A percentile compares a stretch with the other conserved stretches of the same genome.
These are phyloP conservation scores for Fulvia fulva DNA, from an alignment of 2,329 filamentous ascomycete genomes.

Conservation along the genomic window DNA sequence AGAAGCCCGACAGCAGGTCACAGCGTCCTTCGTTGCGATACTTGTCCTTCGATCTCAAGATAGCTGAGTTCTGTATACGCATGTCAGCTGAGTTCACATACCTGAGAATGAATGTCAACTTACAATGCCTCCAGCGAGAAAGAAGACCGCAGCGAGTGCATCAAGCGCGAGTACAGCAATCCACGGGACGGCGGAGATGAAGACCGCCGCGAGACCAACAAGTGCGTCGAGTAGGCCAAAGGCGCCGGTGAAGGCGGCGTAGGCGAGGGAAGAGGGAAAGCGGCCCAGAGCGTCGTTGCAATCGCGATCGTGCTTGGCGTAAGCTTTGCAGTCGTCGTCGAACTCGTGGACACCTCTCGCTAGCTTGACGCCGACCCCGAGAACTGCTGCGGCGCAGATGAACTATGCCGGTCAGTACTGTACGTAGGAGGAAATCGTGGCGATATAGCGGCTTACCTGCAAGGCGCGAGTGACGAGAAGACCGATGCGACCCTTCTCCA, in stretches of 20 bases:
- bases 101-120: not conserved
- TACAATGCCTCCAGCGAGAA: slow-evolving; percentile 15
- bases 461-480: not conserved
- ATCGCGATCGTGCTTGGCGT: not conserved
- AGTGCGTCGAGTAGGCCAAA: slow-evolving; percentile 15
- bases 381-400: slow-evolving; percentile 11
- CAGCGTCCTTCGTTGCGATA: not conserved
- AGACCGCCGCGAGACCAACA: slow-evolving; percentile 11
- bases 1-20: not conserved
- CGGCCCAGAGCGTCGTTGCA: not conserved
- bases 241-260: slow-evolving; percentile 13
- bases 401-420: not conserved
- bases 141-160: slow-evolving; percentile 16
- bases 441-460: not conserved
- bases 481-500: not conserved
- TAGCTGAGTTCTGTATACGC: not conserved
- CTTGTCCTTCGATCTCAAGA: no score
- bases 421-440: no score
- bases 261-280: slow-evolving; percentile 4
- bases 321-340: not conserved
- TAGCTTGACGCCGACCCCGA: slow-evolving; percentile 8
- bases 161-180: slow-evolving; percentile 7
- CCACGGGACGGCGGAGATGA: slow-evolving; percentile 10
- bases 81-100: not conserved
- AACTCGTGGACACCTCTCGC: not conserved